phyloP scores from a whole-genome alignment of 75 land plant species.

The Pinus taeda region DNA sequence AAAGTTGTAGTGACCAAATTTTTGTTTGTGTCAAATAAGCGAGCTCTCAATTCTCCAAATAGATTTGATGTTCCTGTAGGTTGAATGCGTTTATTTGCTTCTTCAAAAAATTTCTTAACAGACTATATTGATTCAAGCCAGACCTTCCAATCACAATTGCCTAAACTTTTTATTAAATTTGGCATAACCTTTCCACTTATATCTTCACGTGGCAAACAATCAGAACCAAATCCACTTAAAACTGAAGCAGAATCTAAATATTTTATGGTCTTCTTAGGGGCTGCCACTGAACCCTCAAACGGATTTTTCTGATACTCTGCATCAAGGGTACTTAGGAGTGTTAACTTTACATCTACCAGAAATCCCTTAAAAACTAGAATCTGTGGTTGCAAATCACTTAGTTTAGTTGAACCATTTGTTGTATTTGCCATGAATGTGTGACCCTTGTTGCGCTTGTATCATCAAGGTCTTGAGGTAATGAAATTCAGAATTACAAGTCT shows the following conservation, averaged over 20 bases:
- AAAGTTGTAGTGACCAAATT: conserved; percentile 82
- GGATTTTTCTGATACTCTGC: conserved; percentile 97
- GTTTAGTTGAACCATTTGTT: no score
- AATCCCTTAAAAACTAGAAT: conserved; percentile 52
- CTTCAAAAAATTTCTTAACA: conserved; percentile 86
- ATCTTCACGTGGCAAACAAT: conserved; percentile 96
- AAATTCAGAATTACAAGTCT: no score
- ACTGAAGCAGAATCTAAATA: conserved; percentile 47
- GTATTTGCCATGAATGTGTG: no score
- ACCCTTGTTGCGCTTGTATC: no score
- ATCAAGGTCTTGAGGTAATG: no score
- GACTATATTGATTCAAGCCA: conserved; percentile 92
- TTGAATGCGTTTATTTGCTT: conserved; percentile 93
- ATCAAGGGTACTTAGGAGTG: conserved; percentile 88
- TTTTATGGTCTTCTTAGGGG: conserved; percentile 75
- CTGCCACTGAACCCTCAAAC: conserved; percentile 86
- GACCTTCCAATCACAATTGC: conserved; percentile 95
- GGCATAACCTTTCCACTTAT: conserved; percentile 91
- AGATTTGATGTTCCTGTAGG: conserved; percentile 90
- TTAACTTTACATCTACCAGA: conserved; percentile 90
- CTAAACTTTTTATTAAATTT: conserved; percentile 69
- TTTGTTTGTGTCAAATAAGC: conserved; percentile 90
- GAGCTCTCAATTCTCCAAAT: conserved; percentile 68
- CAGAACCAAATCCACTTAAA: conserved; percentile 50
- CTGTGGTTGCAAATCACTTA: no score